These are phyloP conservation scores for Malania oleifera DNA, from an alignment of 164 flowering plant genomes.

Conservation along the genomic window DNA sequence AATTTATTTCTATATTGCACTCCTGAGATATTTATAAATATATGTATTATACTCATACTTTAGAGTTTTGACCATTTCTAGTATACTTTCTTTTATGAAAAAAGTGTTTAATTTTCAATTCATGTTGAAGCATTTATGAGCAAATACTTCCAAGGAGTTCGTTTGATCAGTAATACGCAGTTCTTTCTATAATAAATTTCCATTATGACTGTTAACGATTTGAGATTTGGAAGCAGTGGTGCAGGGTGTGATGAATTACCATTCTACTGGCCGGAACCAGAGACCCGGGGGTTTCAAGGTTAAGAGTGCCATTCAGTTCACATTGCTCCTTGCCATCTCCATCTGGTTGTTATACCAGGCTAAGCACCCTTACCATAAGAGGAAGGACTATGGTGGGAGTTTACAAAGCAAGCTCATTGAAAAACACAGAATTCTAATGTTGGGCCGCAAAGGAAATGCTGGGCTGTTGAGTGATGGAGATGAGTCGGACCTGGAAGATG, in stretches of 20 bases:
- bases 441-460: slow-evolving; percentile 5
- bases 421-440: not conserved
- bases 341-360: slow-evolving; percentile 15
- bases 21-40: no score
- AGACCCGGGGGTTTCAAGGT: not conserved
- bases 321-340: slow-evolving; percentile 7
- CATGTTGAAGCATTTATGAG: no score
- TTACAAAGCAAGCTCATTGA: not conserved
- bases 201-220: no score
- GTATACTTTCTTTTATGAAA: no score
- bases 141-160: no score
- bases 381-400: not conserved
- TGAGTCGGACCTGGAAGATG: not conserved
- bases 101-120: no score
- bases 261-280: slow-evolving; percentile 2
- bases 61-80: no score
- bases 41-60: no score
- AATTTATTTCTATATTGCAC: no score
- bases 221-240: no score
- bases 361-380: not conserved
- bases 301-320: slow-evolving; percentile 2
- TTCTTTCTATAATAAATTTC: no score
- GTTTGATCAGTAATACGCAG: no score
- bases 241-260: slow-evolving; percentile 7
- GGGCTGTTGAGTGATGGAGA: not conserved